These are phyloP conservation scores for Skeletonema tropicum DNA, from an alignment of 108 stramenopile species.

Conservation along the genomic window DNA sequence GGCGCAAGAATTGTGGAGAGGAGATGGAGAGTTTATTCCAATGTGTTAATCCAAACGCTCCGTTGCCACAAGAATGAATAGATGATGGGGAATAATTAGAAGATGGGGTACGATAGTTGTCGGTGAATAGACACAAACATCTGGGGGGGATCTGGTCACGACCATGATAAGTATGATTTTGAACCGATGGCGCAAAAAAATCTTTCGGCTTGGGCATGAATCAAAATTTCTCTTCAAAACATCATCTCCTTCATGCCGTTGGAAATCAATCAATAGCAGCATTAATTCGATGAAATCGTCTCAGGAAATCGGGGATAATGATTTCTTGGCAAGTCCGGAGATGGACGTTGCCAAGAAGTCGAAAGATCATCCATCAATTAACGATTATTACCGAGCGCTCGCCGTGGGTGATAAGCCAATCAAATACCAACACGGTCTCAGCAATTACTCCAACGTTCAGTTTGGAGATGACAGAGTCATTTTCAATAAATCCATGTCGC, in stretches of 20 bases:
- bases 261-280: background rate
- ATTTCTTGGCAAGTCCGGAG: slow-evolving; percentile 46
- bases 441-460: slow-evolving; percentile 62
- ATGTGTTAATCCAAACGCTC: slow-evolving; percentile 19
- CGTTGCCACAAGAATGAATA: background rate
- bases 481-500: slow-evolving; percentile 66
- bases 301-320: background rate
- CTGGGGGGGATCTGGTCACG: no score
- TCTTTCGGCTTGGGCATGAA: no score
- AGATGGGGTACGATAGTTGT: no score
- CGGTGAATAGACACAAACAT: no score
- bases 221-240: no score
- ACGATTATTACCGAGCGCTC: slow-evolving; percentile 59
- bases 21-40: slow-evolving; percentile 32
- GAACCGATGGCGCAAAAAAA: background rate
- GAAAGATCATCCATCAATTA: slow-evolving; percentile 59
- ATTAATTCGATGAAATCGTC: background rate
- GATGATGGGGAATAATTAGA: no score
- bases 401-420: slow-evolving; percentile 51
- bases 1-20: slow-evolving; percentile 41
- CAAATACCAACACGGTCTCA: slow-evolving; percentile 64
- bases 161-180: no score
- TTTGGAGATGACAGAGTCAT: slow-evolving; percentile 71
- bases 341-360: slow-evolving; percentile 51
- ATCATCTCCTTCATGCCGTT: background rate